These are phyloP conservation scores for Tephrocybe sp. DNA, from an alignment of 768 basidiomycete genomes.

Conservation along the genomic window DNA sequence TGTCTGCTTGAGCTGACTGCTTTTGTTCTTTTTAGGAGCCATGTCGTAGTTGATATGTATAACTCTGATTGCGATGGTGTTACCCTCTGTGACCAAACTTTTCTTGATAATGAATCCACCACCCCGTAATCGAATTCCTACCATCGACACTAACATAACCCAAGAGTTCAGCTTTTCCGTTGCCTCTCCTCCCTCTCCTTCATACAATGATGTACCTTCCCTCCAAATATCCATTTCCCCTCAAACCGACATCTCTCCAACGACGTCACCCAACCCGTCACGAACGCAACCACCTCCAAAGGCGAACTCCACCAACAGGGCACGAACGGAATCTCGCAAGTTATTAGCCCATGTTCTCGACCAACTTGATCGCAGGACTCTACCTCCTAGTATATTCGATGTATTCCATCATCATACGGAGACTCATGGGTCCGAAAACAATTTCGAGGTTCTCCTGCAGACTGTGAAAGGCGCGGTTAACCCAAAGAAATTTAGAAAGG, in stretches of 20 bases:
- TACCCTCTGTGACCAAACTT: background rate
- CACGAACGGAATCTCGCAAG: conserved; percentile 65
- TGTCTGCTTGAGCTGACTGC: conserved; percentile 37
- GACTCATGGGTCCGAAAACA: conserved; percentile 26
- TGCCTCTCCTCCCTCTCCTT: conserved; percentile 9
- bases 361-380: conserved; percentile 57
- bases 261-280: conserved; percentile 19
- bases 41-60: conserved; percentile 6
- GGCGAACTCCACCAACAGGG: conserved; percentile 34
- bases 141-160: conserved; percentile 7
- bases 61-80: too few relatives aligned
- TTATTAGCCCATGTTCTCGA: conserved; percentile 63
- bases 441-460: conserved; percentile 42
- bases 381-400: conserved; percentile 55
- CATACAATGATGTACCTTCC: conserved; percentile 14
- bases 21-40: conserved; percentile 16
- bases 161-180: conserved; percentile 10
- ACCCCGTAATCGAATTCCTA: conserved; percentile 9
- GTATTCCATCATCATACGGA: conserved; percentile 28
- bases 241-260: conserved; percentile 20
- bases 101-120: conserved; percentile 6
- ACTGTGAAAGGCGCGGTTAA: conserved; percentile 46
- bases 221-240: conserved; percentile 28
- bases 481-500: conserved; percentile 27
- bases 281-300: conserved; percentile 16